Percentiles rank a stretch among this genome's conserved stretches.
Evolutionary conservation across 768 basidiomycete species (phyloP).

Genomic region (Hydnomerulius pinastri): DNA sequence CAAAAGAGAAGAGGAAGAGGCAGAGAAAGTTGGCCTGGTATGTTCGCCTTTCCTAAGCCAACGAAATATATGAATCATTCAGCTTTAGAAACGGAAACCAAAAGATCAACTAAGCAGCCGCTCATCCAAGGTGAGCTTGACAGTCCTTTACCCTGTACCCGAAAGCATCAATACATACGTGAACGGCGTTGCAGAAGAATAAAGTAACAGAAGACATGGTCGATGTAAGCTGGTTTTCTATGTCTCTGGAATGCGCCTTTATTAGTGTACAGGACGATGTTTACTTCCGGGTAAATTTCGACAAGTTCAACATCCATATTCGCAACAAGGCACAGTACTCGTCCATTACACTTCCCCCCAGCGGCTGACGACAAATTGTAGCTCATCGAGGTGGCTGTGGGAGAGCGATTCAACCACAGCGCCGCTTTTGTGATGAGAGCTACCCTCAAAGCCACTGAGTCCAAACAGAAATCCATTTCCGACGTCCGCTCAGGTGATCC

Average conservation of each 20-base stretch:
- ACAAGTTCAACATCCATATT: conserved; percentile 83
- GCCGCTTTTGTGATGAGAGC: conserved; percentile 74
- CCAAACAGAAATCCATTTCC: conserved; percentile 56
- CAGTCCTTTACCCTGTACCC: not conserved
- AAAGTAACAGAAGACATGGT: conserved; percentile 53
- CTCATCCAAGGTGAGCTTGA: conserved; percentile 51
- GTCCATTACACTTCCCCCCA: not conserved
- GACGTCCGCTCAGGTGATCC: conserved; percentile 65
- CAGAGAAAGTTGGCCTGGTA: conserved; percentile 73
- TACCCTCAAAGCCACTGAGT: conserved; percentile 67
- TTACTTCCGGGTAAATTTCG: conserved; percentile 86
- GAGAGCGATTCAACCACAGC: conserved; percentile 77
- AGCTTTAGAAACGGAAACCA: conserved; percentile 61
- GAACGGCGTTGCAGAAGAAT: conserved; percentile 37
- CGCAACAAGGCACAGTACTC: conserved; percentile 70
- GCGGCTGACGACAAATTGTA: conserved; percentile 33
- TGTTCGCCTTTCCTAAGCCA: conserved; percentile 25
- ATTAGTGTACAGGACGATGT: conserved; percentile 55
- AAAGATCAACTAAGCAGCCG: conserved; percentile 47
- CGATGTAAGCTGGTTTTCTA: conserved; percentile 56
- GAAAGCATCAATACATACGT: conserved; percentile 25
- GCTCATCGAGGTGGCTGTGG: conserved; percentile 77
- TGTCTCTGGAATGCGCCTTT: not conserved
- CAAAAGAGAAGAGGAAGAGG: conserved; percentile 71
- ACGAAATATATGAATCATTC: conserved; percentile 20